Evolutionary conservation across 805 yeast species (phyloP).

Genomic region (Myxozyma monticola): DNA sequence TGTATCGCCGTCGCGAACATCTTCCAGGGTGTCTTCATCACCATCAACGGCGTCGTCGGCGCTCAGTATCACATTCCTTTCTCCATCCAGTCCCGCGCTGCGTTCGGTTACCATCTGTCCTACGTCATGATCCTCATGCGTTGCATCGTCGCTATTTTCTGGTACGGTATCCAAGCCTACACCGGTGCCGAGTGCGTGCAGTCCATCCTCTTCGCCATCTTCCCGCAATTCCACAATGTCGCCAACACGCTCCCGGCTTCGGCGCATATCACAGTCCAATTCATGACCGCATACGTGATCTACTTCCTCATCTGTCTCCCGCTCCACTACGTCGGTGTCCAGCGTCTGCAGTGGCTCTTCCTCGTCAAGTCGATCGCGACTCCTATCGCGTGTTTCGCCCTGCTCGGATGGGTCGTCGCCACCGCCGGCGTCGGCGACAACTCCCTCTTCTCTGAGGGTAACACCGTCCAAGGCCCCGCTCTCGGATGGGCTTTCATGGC

Average conservation of each 20-base stretch:
- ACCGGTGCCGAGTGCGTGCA: conserved; percentile 49
- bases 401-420: conserved; percentile 25
- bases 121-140: conserved; percentile 48
- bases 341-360: conserved; percentile 20
- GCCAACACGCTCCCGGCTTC: conserved; percentile 45
- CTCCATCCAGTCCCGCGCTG: conserved; percentile 47
- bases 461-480: conserved; percentile 37
- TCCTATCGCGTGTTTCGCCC: conserved; percentile 24
- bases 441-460: conserved; percentile 21
- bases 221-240: conserved; percentile 43
- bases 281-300: conserved; percentile 26
- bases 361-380: conserved; percentile 20
- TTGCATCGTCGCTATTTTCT: conserved; percentile 48
- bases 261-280: conserved; percentile 37
- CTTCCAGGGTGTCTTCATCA: conserved; percentile 45
- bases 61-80: conserved; percentile 52
- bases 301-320: conserved; percentile 22
- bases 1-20: conserved; percentile 46
- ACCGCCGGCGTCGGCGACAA: conserved; percentile 20
- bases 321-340: conserved; percentile 24
- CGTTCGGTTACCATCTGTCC: conserved; percentile 52
- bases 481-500: conserved; percentile 47
- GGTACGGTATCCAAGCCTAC: conserved; percentile 50
- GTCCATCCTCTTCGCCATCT: conserved; percentile 43
- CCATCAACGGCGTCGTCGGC: conserved; percentile 51